Evolutionary conservation across 2,329 filamentous ascomycete genomes (phyloP), one percentile per base, ranked within the genome.

Genomic region (Polytolypa hystricis): DNA sequence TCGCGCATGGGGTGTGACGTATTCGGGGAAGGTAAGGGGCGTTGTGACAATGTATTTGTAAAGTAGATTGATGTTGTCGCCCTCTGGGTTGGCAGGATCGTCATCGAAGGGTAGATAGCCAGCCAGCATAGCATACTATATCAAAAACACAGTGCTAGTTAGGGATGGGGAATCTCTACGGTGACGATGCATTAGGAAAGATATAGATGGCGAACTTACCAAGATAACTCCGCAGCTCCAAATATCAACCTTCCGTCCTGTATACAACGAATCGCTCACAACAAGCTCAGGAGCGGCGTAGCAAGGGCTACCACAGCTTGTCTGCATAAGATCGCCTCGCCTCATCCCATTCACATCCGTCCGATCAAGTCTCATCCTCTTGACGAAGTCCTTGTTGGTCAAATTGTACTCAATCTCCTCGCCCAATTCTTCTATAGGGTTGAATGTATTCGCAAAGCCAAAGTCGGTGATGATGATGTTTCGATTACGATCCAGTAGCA

Each of bases 381-480:
- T 89, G 43, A 96, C 81, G 54, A 80, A 91, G 12, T 95, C 87
- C 47, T 84, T 82, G 54, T 94, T 89, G 17, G 76, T 74, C 15
- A 98, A 66, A 45, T 86, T 84, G 51, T 85, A 75, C 60, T 96
- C 91, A 47, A 95, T 82, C 41, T 95, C 87, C 42, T 94, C 85
- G 4, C 75, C 77, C 26, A 98, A 71, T 57, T 95, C 86, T 54
- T 98, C 91, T 23, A 69, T 65, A 0, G 91, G 77, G 54, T 95
- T 83, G 55, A 98, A 98, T 0, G 87, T 96, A 61, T 98, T 98
- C 48, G 91, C 91, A 57, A 98, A 98, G 12, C 91, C 91, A 62
- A 98, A 98, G 63, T 98, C 91, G 11, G 91, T 98, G 55, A 98
- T 98, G 64, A 98, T 98, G 54, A 98, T 96, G 66, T 98, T 98